These are phyloP conservation scores for Neurospora sp. DNA, from an alignment of 495 filamentous ascomycete genomes.

Conservation along the genomic window DNA sequence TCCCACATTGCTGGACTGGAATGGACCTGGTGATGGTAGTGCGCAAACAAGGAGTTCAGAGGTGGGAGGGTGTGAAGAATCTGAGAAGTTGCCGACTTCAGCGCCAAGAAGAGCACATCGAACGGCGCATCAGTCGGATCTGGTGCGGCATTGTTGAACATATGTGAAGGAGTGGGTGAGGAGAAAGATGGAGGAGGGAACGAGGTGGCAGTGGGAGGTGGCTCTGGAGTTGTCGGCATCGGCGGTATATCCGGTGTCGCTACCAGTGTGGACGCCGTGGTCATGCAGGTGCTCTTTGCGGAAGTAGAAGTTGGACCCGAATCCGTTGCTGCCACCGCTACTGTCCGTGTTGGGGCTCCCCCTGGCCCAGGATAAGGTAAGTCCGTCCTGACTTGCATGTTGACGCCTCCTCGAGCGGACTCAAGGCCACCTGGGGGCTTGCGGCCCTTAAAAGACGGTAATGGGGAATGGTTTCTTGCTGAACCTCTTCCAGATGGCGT, in stretches of 20 bases:
- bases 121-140: constrained; percentile 63
- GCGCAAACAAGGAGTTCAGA: constrained; percentile 50
- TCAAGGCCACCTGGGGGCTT: not conserved
- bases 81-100: constrained; percentile 53
- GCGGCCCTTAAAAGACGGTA: not conserved
- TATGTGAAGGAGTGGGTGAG: not conserved
- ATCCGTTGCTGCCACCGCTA: not conserved
- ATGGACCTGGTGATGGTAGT: constrained; percentile 31
- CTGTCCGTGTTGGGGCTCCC: not conserved
- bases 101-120: constrained; percentile 61
- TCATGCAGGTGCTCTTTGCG: not conserved
- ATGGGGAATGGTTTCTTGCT: not conserved
- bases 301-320: not conserved
- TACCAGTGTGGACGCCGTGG: not conserved
- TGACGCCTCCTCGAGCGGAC: not conserved
- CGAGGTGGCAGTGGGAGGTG: not conserved
- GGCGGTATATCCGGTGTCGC: not conserved
- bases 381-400: constrained; percentile 17
- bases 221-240: not conserved
- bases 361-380: constrained; percentile 9
- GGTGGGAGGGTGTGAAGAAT: constrained; percentile 53
- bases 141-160: constrained; percentile 33
- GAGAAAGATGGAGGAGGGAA: not conserved
- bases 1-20: constrained; percentile 23
- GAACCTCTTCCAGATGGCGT: not conserved